Conservation (phyloP, 208 protist species). For the Entamoeba histolytica region DNA sequence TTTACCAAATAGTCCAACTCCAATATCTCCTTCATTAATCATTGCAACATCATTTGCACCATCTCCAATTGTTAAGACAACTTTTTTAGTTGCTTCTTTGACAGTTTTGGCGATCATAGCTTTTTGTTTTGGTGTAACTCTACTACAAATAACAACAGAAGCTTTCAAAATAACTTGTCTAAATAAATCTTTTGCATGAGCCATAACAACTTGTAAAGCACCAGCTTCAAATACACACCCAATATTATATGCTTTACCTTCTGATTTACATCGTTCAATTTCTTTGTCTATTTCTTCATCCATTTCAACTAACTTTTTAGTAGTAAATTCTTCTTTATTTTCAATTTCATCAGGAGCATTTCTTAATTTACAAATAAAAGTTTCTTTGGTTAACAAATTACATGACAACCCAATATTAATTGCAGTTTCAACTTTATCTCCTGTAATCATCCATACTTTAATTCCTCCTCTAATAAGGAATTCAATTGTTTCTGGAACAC, state of each 20-base stretch:
- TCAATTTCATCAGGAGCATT: background rate
- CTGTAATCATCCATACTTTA: constrained; percentile 83
- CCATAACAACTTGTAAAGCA: constrained; percentile 40
- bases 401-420: background rate
- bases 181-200: constrained; percentile 38
- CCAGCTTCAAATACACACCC: constrained; percentile 42
- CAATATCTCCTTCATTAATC: constrained; percentile 14
- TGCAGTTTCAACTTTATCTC: constrained; percentile 81
- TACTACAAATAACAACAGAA: background rate
- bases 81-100: background rate
- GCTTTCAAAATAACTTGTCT: constrained; percentile 1
- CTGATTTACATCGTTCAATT: background rate
- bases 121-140: constrained; percentile 13
- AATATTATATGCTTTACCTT: background rate
- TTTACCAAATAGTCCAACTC: constrained; percentile 18
- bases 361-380: background rate
- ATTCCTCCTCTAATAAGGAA: constrained; percentile 44
- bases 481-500: constrained; percentile 35
- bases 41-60: constrained; percentile 24
- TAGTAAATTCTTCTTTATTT: background rate
- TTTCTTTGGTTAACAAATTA: background rate
- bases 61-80: constrained; percentile 24
- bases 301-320: background rate
- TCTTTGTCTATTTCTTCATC: background rate
- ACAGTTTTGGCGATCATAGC: background rate